These are phyloP conservation scores for Septoria linicola DNA, from an alignment of 2,329 filamentous ascomycete species.

Conservation along the genomic window DNA sequence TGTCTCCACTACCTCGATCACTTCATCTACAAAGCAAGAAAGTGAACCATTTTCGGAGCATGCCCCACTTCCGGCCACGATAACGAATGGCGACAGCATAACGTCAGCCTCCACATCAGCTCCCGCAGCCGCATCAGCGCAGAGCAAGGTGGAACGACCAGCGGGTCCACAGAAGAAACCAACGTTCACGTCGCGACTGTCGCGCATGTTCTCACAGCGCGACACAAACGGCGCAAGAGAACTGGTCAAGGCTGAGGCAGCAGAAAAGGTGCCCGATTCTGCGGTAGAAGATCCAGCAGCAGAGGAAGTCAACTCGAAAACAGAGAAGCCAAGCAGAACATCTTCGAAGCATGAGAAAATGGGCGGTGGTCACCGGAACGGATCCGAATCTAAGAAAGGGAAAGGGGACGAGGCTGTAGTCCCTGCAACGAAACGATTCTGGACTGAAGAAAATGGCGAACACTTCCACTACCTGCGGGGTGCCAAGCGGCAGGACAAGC, in stretches of 20 bases:
- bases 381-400: conserved; percentile 36
- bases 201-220: conserved; percentile 45
- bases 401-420: conserved; percentile 31
- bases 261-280: conserved; percentile 15
- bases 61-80: conserved; percentile 14
- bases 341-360: conserved; percentile 35
- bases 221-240: conserved; percentile 33
- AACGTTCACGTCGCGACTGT: conserved; percentile 41
- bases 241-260: conserved; percentile 13
- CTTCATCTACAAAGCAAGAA: conserved; percentile 33
- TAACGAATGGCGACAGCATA: conserved; percentile 26
- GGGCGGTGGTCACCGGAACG: conserved; percentile 28
- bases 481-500: conserved; percentile 88
- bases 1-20: conserved; percentile 43
- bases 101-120: conserved; percentile 2
- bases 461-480: conserved; percentile 89
- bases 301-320: conserved; percentile 23
- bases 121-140: not conserved
- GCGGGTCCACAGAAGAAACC: conserved; percentile 39
- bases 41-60: conserved; percentile 3
- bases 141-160: conserved; percentile 23
- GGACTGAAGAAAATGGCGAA: conserved; percentile 61
- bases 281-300: conserved; percentile 31
- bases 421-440: conserved; percentile 50
- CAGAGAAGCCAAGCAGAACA: conserved; percentile 32